Percentiles rank a stretch among this genome's conserved stretches.
These are phyloP conservation scores for Aspergillus niger DNA, from an alignment of 2,329 filamentous ascomycete genomes.

Conservation along the genomic window DNA sequence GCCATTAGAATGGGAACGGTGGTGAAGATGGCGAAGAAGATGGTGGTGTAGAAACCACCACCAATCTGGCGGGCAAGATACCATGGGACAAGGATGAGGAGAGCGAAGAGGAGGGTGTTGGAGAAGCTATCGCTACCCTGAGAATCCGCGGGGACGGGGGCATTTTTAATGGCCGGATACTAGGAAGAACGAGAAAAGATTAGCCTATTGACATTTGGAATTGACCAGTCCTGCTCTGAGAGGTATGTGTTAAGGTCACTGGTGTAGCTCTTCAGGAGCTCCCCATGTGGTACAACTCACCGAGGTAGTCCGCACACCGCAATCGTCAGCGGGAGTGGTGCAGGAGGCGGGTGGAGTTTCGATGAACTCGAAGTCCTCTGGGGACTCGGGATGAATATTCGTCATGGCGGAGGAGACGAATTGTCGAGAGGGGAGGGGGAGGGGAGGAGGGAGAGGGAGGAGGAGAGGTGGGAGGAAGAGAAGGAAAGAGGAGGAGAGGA, in stretches of 20 bases:
- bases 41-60: slow-evolving; percentile 81
- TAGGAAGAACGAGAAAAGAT: slow-evolving; percentile 40
- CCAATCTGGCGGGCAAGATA: slow-evolving; percentile 82
- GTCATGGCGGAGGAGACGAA: slow-evolving; percentile 38
- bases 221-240: background rate
- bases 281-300: slow-evolving; percentile 43
- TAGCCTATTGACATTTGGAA: slow-evolving; percentile 13
- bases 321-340: slow-evolving; percentile 55
- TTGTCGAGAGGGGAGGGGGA: slow-evolving; percentile 26
- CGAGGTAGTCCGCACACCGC: slow-evolving; percentile 63
- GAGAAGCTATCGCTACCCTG: slow-evolving; percentile 84
- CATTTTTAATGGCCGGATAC: slow-evolving; percentile 92
- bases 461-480: slow-evolving; percentile 22
- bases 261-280: background rate
- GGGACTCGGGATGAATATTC: slow-evolving; percentile 48
- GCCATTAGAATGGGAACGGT: slow-evolving; percentile 74
- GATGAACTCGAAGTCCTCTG: slow-evolving; percentile 55
- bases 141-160: slow-evolving; percentile 86
- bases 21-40: slow-evolving; percentile 82
- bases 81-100: slow-evolving; percentile 71
- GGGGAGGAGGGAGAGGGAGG: slow-evolving; percentile 22
- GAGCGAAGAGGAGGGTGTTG: slow-evolving; percentile 71
- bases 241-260: background rate
- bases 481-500: slow-evolving; percentile 12
- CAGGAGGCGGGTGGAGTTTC: slow-evolving; percentile 62